Percentiles rank a stretch among this genome's conserved stretches.
phyloP scores from a whole-genome alignment of 73 alveolate genomes.

The Paramecium caudatum region DNA sequence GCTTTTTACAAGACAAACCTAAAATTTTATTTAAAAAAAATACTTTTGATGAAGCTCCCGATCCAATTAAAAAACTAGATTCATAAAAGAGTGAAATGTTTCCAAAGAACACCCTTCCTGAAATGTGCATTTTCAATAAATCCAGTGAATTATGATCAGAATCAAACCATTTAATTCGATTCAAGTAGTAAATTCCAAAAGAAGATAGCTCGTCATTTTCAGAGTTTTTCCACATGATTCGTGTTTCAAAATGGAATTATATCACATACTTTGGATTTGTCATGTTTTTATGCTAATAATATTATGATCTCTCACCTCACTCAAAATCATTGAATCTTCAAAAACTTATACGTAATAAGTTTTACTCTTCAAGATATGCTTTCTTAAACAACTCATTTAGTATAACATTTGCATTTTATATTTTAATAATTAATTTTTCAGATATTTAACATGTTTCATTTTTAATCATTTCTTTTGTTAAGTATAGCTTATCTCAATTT shows the following conservation, averaged over 20 bases:
- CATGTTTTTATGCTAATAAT: conserved; percentile 34
- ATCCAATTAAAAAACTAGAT: neutral
- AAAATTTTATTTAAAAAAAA: neutral
- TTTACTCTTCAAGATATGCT: conserved; percentile 49
- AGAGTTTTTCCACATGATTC: conserved; percentile 31
- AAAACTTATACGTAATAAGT: conserved; percentile 18
- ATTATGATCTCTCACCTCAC: neutral
- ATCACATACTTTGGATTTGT: conserved; percentile 29
- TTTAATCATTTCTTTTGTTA: conserved; percentile 73
- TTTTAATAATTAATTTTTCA: no score
- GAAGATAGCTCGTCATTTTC: conserved; percentile 5
- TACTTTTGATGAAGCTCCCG: conserved; percentile 63
- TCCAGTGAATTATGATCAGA: conserved; percentile 21
- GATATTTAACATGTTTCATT: no score
- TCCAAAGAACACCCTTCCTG: conserved; percentile 41
- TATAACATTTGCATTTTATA: conserved; percentile 17
- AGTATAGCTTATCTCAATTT: conserved; percentile 74
- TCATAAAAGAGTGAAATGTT: conserved; percentile 57
- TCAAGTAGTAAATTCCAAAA: conserved; percentile 10
- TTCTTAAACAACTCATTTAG: conserved; percentile 22
- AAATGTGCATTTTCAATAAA: neutral
- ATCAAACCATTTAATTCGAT: conserved; percentile 57
- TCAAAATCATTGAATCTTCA: conserved; percentile 16
- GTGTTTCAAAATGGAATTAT: neutral
- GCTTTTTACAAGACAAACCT: conserved; percentile 30